Base-by-base conservation (phyloP, 495 filamentous ascomycete species). In the Neurospora africana region DNA sequence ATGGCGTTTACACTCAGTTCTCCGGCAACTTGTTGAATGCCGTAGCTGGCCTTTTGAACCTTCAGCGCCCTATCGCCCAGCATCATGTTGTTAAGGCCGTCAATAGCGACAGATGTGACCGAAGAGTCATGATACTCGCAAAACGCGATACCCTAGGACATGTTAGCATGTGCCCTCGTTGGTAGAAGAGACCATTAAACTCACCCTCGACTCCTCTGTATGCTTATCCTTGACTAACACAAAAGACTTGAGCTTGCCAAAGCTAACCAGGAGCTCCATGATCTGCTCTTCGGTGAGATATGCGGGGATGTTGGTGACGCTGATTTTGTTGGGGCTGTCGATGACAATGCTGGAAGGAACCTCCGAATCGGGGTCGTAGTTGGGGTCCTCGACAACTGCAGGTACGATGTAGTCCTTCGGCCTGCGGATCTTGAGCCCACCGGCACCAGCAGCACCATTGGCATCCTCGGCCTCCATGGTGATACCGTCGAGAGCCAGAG, bases 351-450 rank as follows among this genome's bases (percentile, higher is more conserved):
- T 91, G 40, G 93, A 90, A 61, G 97, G 85, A 13, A 90, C 87
- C 33, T 78, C 74, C 8, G 79, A 79, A 17, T 91, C 94, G 70
- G 91, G 91, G 79, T 94, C 89, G 75, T 89, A 89, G 43, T 91
- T 87, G 35, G 88, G 85, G 17, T 95, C 92, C 69, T 94, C 92
- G n/a, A 87, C 84, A 41, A 89, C 83, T 40, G 91, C 89, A 35
- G 95, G 96, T 35, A 95, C 93, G 79, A 99, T 98, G 81, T 99
- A 99, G 79, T 99, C 96, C 83, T 96, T 98, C 10, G 95, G 95
- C 53, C 95, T 88, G 70, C 91, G 90, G 73, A 99, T 93, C 43
- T 91, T 87, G 69, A 99, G 85, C 4, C 93, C 94, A 13, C 87
- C 79, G 13, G 82, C 82, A 4, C 87, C 89, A 43, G 90, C 88